phyloP scores from a whole-genome alignment of 139 green algal species.

The Chlorella vulgaris region DNA sequence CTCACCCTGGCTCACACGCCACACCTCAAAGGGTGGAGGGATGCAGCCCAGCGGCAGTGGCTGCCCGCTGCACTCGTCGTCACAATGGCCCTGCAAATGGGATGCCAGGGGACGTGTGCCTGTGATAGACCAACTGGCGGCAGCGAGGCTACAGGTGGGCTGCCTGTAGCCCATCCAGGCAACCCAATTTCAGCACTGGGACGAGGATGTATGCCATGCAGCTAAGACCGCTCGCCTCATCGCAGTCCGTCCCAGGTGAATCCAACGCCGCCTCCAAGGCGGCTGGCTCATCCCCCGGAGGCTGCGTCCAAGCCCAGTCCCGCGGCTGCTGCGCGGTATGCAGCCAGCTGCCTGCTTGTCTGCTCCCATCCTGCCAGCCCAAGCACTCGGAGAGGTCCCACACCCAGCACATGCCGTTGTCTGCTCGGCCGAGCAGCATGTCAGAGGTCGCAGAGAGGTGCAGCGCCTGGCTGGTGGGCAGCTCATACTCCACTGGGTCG shows the following conservation, averaged over 20 bases:
- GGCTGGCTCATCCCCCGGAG: neutral
- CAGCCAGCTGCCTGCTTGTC: slow-evolving; percentile 19
- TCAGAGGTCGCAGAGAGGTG: slow-evolving; percentile 29
- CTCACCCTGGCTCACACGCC: slow-evolving; percentile 7
- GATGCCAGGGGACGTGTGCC: too few species aligned
- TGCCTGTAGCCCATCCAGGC: too few species aligned
- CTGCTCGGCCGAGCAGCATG: slow-evolving; percentile 38
- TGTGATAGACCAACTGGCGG: too few species aligned
- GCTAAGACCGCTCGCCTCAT: too few species aligned
- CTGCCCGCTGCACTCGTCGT: neutral
- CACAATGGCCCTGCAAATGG: slow-evolving; percentile 2
- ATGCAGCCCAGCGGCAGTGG: slow-evolving; percentile 28
- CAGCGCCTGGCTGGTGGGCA: slow-evolving; percentile 7
- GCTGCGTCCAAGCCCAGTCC: too few species aligned
- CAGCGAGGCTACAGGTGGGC: neutral
- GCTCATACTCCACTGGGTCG: neutral
- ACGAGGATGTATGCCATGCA: too few species aligned
- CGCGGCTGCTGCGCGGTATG: too few species aligned
- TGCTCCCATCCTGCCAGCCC: slow-evolving; percentile 51
- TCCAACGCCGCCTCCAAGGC: too few species aligned
- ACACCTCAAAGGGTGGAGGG: slow-evolving; percentile 6
- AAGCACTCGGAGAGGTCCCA: slow-evolving; percentile 49
- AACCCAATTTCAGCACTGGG: too few species aligned
- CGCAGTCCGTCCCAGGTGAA: too few species aligned
- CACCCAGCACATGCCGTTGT: slow-evolving; percentile 48